Evolutionary conservation across 805 yeast genomes (phyloP), one percentile per base, ranked within the genome.

Genomic region (Yamadazyma laniorum): DNA sequence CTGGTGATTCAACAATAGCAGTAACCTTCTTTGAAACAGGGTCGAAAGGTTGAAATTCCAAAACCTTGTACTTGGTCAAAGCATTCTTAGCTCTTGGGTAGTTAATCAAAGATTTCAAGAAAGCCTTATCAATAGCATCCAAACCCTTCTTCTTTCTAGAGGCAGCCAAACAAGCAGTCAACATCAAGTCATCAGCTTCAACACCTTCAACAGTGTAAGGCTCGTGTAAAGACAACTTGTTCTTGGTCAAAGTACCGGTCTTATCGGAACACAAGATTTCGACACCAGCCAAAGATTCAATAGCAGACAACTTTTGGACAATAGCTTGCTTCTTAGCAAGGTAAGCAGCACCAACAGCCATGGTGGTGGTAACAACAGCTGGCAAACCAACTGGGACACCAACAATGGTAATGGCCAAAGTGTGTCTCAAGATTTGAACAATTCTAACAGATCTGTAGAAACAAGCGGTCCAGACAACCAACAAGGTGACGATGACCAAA

Each of bases 261-360:
- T 89, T 89, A 74, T 89, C 97, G 58, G 96, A 89, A 82, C 97
- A 89, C 68, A 89, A 79, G 71, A 89, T 87, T 75, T 90, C 96
- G 62, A 89, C 96, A 82, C 96, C 96, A 52, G 96, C 97, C 56
- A 89, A 76, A 49, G 96, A 89, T 75, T 89, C 97, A 74, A 89
- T 89, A 53, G 96, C 96, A 67, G 95, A 85, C 61, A 89, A 78
- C 68, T 89, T 89, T 74, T 89, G 96, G 59, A 89, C 97, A 77
- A 89, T 89, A 56, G 96, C 96, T 74, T 87, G 87, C 74, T 88
- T 89, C 80, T 88, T 86, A 59, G 96, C 96, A 63, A 89, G 77
- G 84, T 89, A 87, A 64, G 96, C 96, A 68, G 96, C 97, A 82
- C 97, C 97, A 72, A 90, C 97, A 70, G 97, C 97, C 96, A 89